Evolutionary conservation across 257 asterid species (phyloP).

Genomic region (Nicotiana otophora): DNA sequence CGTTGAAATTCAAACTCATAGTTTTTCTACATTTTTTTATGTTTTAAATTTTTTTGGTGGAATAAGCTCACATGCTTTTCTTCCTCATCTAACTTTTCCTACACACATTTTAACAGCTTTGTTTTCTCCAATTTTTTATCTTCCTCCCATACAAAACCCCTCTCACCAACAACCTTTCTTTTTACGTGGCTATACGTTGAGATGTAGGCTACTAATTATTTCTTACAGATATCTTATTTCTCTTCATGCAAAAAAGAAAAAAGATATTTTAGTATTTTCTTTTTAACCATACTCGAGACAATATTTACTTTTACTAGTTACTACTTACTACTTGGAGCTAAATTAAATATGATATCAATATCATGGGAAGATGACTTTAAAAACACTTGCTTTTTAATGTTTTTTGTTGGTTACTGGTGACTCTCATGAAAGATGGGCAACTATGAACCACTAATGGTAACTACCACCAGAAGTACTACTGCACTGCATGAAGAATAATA

Average conservation of each 20-base stretch:
- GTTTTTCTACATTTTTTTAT: too few relatives aligned
- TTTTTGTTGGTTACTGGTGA: neutral
- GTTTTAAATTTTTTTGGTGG: neutral
- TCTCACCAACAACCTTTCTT: neutral
- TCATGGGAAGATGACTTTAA: neutral
- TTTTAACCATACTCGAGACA: neutral
- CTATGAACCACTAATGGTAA: constrained; percentile 9
- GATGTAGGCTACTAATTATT: neutral
- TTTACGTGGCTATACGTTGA: neutral
- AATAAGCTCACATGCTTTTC: neutral
- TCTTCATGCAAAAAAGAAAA: neutral
- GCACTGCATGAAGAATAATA: neutral
- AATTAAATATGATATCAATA: neutral
- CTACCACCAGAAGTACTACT: neutral
- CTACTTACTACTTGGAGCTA: neutral
- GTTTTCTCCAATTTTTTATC: neutral
- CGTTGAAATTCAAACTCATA: too few relatives aligned
- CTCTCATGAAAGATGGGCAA: neutral
- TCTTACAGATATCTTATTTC: neutral
- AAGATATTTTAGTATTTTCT: neutral
- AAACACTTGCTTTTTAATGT: neutral
- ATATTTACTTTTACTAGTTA: neutral
- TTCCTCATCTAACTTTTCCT: neutral
- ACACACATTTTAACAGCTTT: neutral
- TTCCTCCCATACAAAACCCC: neutral